Evolutionary conservation across 2,329 filamentous ascomycete genomes (phyloP), one percentile per base, ranked within the genome.

Genomic region (Stagonosporopsis cucurbitacearum): DNA sequence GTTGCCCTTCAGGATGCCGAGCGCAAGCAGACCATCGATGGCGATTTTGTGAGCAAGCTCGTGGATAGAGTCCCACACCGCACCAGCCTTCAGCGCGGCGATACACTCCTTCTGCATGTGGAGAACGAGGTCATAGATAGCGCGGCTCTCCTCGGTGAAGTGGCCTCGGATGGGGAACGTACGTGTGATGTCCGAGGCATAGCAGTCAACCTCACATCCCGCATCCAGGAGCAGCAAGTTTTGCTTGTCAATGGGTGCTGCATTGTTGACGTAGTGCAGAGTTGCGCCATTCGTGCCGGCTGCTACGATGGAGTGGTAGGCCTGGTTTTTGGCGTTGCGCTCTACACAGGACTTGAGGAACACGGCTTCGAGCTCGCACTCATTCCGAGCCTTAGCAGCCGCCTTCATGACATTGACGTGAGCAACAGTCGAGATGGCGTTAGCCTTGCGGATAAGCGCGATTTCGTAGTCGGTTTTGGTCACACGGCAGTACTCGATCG

Each of bases 401-500:
- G 78, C 77, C 23, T 71, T 70, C 53, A 94, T 86, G 11, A 96
- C 89, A 25, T 84, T 84, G 40, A 85, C 82, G 75, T 98, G 95
- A 0, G 90, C 95, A 30, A 83, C 80, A 1, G 89, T 88, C 3
- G 91, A 92, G 62, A 98, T 86, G 37, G 83, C 84, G 70, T 93
- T 95, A 30, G 95, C 94, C 55, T 87, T 87, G 15, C 89, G 86
- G 68, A 98, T 89, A 63, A 95, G 84, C 4, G 85, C 86, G 48
- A 98, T 82, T 72, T 99, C 94, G 71, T 96, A 91, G n/a, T 84
- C 82, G 42, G 90, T 88, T 79, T 98, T 98, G 75, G 91, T 81
- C 1, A 94, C 88, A 28, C 94, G 88, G 20, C 89, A 88, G 50
- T 86, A 83, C 70, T 96, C 89, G 77, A 97, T 93, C 45, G 90